Base-by-base conservation (phyloP, 441 rosid species). In the Corymbia citriodora region DNA sequence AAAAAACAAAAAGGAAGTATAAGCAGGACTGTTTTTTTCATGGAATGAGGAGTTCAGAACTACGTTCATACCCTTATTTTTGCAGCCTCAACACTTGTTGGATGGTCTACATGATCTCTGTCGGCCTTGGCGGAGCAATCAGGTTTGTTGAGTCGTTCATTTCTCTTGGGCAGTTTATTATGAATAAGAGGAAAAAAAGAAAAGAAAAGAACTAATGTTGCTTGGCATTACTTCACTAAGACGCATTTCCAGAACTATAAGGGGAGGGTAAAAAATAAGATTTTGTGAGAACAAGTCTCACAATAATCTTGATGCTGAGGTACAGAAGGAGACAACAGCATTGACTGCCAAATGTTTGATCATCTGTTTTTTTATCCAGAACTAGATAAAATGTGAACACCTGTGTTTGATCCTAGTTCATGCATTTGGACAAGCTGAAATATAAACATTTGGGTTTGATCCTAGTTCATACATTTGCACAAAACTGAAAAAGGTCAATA, bases 51-150 rank as follows among this genome's bases (percentile, higher is more conserved):
- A 55, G 6, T 13, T n/a, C 31, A 55, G 61, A 61, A 55, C 25
- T 21, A 9, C 21, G n/a, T 87, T 31, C 6, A 16, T 53, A n/a
- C 90, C 82, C 49, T 45, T 45, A 5, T 5, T 53, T 59, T 89
- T 91, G 87, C 93, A 94, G 95, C 93, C 92, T 95, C 82, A 95
- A 95, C 91, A 94, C 95, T 86, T 90, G 94, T 68, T 93, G 95
- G 96, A 95, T 93, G 92, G 95, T 94, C 81, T 94, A 93, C 86
- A 94, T 91, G 94, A 92, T 94, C 90, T 93, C 96, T 86, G 94
- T 94, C 68, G 96, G 96, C 25, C 95, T 94, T 49, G 94, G 96
- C 23, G 93, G 95, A 31, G 94, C 95, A 55, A 94, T 94, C 91
- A 95, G 95, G 96, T 95, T 40, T 88, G 91, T 89, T 50, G 36